Base-by-base conservation (phyloP, 371 early-diverging fungal genomes). In the Circinella minor region DNA sequence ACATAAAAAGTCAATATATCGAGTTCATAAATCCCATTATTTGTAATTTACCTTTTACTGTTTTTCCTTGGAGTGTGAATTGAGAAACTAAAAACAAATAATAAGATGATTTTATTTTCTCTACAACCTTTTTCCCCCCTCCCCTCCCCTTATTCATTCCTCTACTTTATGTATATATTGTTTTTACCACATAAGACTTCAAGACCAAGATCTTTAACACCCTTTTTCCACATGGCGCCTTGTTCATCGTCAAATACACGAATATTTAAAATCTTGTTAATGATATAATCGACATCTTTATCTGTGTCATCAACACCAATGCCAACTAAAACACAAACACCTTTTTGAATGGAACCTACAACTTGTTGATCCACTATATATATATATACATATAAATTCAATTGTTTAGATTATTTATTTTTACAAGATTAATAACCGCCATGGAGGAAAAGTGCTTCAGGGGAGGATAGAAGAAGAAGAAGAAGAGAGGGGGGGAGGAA, bases 11-110 rank as follows among this genome's bases (percentile, higher is more conserved):
- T n/a, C 51, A 13, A 4, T n/a, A 4, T 14, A 0, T 7, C 14
- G 15, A 51, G 51, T 13, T 9, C 4, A 36, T 11, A n/a, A 6
- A 7, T n/a, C 27, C n/a, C 27, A 7, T 17, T 17, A 46, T 65
- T 81, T 57, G 1, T n/a, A 1, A 27, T 51, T 65, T 81, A 71
- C 91, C 94, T 79, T 95, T 94, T 39, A 80, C 71, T 11, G 90
- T 87, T 47, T 86, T 79, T 17, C 87, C 95, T 69, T 92, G 93
- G 47, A 95, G 86, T 13, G 96, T 96, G 70, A 95, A 95, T 77
- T 96, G 95, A 3, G 93, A 92, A 5, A 94, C 94, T 91, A n/a
- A n/a, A n/a, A n/a, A n/a, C n/a, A n/a, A n/a, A n/a, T n/a, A n/a
- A n/a, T n/a, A n/a, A n/a, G n/a, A n/a, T n/a, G n/a, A n/a, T n/a